These are phyloP conservation scores for Aspergillus taichungensis DNA, from an alignment of 495 filamentous ascomycete genomes.

Conservation along the genomic window DNA sequence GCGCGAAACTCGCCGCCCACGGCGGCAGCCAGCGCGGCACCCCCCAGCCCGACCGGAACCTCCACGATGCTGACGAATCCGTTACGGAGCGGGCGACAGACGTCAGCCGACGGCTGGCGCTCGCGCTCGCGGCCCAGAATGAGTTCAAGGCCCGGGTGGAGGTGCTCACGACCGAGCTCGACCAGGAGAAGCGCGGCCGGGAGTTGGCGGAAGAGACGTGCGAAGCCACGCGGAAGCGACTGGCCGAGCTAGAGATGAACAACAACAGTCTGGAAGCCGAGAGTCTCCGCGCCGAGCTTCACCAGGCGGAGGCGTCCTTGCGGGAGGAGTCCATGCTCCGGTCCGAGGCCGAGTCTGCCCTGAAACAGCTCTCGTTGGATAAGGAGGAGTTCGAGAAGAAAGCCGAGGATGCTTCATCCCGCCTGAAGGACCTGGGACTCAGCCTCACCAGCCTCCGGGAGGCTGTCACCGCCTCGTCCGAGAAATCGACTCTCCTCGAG, in stretches of 20 bases:
- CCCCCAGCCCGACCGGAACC: slow-evolving; percentile 54
- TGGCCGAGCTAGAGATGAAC: slow-evolving; percentile 79
- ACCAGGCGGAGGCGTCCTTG: slow-evolving; percentile 61
- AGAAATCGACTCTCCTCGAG: slow-evolving; percentile 67
- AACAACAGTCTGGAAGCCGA: slow-evolving; percentile 75
- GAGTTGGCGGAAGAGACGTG: slow-evolving; percentile 83
- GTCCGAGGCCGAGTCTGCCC: slow-evolving; percentile 63
- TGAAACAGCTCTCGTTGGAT: slow-evolving; percentile 69
- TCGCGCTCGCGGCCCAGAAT: slow-evolving; percentile 65
- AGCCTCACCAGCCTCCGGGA: slow-evolving; percentile 68
- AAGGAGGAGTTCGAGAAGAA: slow-evolving; percentile 71
- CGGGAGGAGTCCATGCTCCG: slow-evolving; percentile 70
- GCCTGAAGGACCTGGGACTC: slow-evolving; percentile 59
- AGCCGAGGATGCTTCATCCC: slow-evolving; percentile 56
- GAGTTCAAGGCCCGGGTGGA: slow-evolving; percentile 67
- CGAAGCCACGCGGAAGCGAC: slow-evolving; percentile 70
- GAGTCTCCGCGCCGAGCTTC: slow-evolving; percentile 72
- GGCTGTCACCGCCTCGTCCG: slow-evolving; percentile 68
- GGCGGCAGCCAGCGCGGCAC: slow-evolving; percentile 62
- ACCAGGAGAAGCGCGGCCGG: slow-evolving; percentile 69
- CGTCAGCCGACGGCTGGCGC: slow-evolving; percentile 71
- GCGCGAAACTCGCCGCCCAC: slow-evolving; percentile 82
- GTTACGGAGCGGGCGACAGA: slow-evolving; percentile 61
- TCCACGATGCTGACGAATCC: slow-evolving; percentile 48
- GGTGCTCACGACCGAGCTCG: slow-evolving; percentile 55